These are phyloP conservation scores for Sporothrix schenckii DNA, from an alignment of 2,329 filamentous ascomycete genomes.

Conservation along the genomic window DNA sequence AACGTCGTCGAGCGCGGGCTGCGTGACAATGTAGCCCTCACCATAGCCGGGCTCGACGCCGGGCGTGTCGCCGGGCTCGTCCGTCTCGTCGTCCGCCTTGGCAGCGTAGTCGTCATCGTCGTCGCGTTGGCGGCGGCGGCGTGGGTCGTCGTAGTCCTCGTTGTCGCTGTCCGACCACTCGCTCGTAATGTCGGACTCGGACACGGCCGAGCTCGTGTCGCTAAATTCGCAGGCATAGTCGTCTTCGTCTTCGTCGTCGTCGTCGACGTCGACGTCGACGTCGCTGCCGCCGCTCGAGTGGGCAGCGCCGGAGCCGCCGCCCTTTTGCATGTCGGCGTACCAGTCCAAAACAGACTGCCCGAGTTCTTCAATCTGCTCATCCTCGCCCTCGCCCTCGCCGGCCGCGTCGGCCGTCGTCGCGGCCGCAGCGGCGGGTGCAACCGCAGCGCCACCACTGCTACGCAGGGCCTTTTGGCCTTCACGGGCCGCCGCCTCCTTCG, in stretches of 20 bases:
- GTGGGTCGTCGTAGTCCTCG: constrained; percentile 54
- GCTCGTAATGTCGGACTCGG: constrained; percentile 57
- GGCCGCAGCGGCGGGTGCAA: constrained; percentile 39
- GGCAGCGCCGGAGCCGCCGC: constrained; percentile 45
- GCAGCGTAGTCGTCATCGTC: constrained; percentile 47
- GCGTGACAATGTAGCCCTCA: constrained; percentile 79
- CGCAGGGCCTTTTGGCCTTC: constrained; percentile 36
- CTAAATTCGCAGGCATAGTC: constrained; percentile 65
- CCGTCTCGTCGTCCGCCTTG: constrained; percentile 51
- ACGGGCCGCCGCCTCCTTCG: constrained; percentile 33
- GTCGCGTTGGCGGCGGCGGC: constrained; percentile 42
- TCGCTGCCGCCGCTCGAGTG: constrained; percentile 45
- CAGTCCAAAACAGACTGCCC: constrained; percentile 47
- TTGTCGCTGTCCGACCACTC: constrained; percentile 52
- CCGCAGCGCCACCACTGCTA: constrained; percentile 30
- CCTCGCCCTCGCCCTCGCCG: constrained; percentile 39
- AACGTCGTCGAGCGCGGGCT: constrained; percentile 87
- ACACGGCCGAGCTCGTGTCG: constrained; percentile 59
- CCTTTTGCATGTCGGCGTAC: constrained; percentile 46
- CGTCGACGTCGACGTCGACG: not conserved
- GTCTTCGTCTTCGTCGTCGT: constrained; percentile 45
- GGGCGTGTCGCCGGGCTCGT: constrained; percentile 72
- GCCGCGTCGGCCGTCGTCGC: constrained; percentile 33
- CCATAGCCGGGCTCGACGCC: constrained; percentile 76
- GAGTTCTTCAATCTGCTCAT: constrained; percentile 39